Conservation (phyloP, 164 flowering plant species). For the Vitis rotundifolia region DNA sequence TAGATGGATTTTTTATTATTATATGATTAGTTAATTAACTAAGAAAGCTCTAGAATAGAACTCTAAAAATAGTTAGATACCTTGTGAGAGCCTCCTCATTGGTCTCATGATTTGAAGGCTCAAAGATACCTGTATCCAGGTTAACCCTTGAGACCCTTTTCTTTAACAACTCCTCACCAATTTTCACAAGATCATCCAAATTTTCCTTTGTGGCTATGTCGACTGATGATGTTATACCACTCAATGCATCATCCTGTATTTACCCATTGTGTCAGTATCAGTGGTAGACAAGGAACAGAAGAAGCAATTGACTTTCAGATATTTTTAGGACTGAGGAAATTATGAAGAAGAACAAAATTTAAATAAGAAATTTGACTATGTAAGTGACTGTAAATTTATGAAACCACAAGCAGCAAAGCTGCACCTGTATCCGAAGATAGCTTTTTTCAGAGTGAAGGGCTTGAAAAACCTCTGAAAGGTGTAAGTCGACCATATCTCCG, state of each 20-base stretch:
- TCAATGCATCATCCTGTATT: conserved; percentile 34
- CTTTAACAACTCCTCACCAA: conserved; percentile 21
- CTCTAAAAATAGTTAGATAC: background rate
- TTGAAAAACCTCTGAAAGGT: conserved; percentile 1
- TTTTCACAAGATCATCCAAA: conserved; percentile 13
- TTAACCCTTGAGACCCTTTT: conserved; percentile 33
- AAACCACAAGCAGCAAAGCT: no score
- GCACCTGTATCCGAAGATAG: background rate
- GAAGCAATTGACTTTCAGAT: no score
- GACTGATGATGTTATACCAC: conserved; percentile 9
- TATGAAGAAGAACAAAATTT: no score
- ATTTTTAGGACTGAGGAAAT: no score
- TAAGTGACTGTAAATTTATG: no score
- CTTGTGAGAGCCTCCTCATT: conserved; percentile 23
- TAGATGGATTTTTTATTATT: no score
- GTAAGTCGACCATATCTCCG: conserved; percentile 37
- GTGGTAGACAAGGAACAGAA: no score
- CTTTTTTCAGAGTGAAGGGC: conserved; percentile 6
- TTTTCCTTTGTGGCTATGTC: conserved; percentile 26
- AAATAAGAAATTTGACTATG: no score
- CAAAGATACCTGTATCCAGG: conserved; percentile 12
- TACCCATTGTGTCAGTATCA: no score
- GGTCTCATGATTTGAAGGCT: conserved; percentile 9
- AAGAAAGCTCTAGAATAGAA: no score
- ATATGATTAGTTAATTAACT: no score